Evolutionary conservation across 768 basidiomycete species (phyloP).

Genomic region (Pleurotus ostreatus): DNA sequence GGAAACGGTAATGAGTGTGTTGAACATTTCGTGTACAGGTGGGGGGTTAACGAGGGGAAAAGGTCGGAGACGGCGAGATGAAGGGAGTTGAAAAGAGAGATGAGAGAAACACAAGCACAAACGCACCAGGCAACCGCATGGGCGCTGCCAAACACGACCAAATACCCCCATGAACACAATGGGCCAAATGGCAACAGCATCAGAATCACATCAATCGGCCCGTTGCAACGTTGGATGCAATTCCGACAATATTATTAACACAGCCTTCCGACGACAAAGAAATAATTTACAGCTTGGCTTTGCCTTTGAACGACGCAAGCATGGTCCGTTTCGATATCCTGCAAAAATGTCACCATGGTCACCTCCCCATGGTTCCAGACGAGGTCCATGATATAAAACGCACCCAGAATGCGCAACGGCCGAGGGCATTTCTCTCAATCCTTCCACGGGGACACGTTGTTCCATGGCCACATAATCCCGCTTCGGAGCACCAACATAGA

Average conservation of each 20-base stretch:
- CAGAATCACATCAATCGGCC: neutral
- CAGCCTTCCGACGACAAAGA: neutral
- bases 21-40: slow-evolving; percentile 56
- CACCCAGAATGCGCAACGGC: slow-evolving; percentile 72
- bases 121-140: slow-evolving; percentile 10
- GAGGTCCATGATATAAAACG: slow-evolving; percentile 24
- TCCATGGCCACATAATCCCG: slow-evolving; percentile 72
- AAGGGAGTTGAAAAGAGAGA: slow-evolving; percentile 21
- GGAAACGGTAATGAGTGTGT: slow-evolving; percentile 72
- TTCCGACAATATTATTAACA: neutral
- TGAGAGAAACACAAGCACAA: slow-evolving; percentile 13
- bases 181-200: neutral
- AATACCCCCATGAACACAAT: slow-evolving; percentile 9
- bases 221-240: neutral
- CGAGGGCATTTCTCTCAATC: slow-evolving; percentile 55
- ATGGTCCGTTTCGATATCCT: slow-evolving; percentile 68
- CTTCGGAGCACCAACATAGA: slow-evolving; percentile 74
- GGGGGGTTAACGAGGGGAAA: slow-evolving; percentile 23
- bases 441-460: slow-evolving; percentile 52
- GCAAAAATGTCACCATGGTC: slow-evolving; percentile 32
- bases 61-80: slow-evolving; percentile 22
- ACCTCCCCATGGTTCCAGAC: slow-evolving; percentile 17
- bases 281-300: slow-evolving; percentile 38
- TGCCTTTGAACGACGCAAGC: slow-evolving; percentile 58
- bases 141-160: slow-evolving; percentile 11